Conservation (phyloP, 495 filamentous ascomycete species). For the Aspergillus taichungensis region DNA sequence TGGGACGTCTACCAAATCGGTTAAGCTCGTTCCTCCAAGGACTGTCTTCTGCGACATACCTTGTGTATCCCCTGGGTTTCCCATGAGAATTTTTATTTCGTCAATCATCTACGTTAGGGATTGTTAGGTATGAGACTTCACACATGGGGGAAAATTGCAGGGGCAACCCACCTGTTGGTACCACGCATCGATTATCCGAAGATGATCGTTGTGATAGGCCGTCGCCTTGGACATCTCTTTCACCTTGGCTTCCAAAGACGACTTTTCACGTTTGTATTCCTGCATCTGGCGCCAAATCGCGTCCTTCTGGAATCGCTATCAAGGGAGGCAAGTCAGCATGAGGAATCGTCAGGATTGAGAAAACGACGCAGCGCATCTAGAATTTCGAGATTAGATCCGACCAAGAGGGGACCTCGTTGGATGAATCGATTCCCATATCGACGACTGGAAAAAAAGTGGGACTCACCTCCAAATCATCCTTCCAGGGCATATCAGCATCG, state of each 20-base stretch:
- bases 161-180: constrained; percentile 66
- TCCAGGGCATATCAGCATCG: constrained; percentile 72
- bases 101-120: constrained; percentile 58
- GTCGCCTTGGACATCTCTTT: constrained; percentile 67
- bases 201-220: constrained; percentile 78
- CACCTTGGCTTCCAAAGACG: constrained; percentile 63
- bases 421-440: constrained; percentile 16
- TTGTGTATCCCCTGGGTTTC: constrained; percentile 43
- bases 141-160: not conserved
- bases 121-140: constrained; percentile 10
- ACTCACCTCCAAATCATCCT: constrained; percentile 85
- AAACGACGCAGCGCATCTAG: not conserved
- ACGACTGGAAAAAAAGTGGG: constrained; percentile 1
- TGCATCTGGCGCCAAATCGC: constrained; percentile 96
- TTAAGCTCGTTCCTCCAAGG: constrained; percentile 5
- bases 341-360: constrained; percentile 13
- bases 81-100: constrained; percentile 66
- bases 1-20: constrained; percentile 13
- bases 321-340: constrained; percentile 1
- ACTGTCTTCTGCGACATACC: constrained; percentile 32
- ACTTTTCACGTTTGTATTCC: constrained; percentile 88
- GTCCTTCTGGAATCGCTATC: constrained; percentile 90
- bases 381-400: no score
- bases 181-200: constrained; percentile 85
- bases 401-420: not conserved